phyloP scores from a whole-genome alignment of 108 stramenopile species.

The Schizochytrium sp. region DNA sequence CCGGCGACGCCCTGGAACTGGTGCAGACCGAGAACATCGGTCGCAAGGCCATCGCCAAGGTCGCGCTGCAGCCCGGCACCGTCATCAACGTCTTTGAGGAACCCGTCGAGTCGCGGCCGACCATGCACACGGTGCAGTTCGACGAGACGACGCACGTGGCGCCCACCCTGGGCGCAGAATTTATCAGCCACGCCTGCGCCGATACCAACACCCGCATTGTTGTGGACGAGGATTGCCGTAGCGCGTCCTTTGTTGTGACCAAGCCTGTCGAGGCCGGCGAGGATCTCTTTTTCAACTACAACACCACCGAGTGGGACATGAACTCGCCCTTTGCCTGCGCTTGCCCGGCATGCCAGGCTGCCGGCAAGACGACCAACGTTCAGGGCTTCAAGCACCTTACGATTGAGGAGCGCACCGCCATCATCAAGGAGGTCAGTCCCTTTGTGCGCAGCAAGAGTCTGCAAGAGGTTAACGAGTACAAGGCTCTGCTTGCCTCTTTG shows the following conservation, averaged over 20 bases:
- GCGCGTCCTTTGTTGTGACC: background rate
- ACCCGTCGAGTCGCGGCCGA: background rate
- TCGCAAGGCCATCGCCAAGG: background rate
- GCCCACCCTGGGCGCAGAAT: background rate
- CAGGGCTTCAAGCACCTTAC: background rate
- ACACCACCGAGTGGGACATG: conserved; percentile 21
- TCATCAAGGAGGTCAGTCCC: background rate
- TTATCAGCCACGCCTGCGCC: conserved; percentile 8
- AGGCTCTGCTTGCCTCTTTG: background rate
- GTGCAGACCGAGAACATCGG: background rate
- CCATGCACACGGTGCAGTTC: background rate
- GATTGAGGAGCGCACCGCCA: background rate
- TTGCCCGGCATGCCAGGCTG: background rate
- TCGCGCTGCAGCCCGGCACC: background rate
- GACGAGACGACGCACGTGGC: background rate
- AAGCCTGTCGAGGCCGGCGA: background rate
- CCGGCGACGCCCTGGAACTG: background rate
- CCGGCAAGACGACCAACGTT: background rate
- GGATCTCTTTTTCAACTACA: conserved; percentile 12
- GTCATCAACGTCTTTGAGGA: background rate
- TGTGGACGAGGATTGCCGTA: background rate
- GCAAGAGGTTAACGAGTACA: background rate
- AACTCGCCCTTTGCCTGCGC: background rate
- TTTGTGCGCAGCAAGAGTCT: background rate
- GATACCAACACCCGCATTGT: background rate